Evolutionary conservation across 495 filamentous ascomycete genomes (phyloP).

Genomic region (Penicillium flavigenum): DNA sequence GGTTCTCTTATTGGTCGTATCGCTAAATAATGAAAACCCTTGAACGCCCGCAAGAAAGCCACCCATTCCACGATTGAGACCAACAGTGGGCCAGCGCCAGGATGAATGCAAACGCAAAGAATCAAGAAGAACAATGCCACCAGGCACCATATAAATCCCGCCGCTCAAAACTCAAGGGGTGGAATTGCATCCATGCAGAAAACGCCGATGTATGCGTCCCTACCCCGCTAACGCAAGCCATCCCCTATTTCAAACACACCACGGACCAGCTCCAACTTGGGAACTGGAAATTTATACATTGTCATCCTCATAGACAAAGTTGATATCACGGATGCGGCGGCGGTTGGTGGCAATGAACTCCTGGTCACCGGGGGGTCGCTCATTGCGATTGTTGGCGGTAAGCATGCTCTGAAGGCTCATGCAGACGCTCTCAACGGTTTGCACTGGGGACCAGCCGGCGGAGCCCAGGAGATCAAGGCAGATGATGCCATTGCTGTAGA

Average conservation of each 20-base stretch:
- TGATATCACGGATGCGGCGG: slow-evolving; percentile 76
- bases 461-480: slow-evolving; percentile 89
- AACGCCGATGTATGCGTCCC: slow-evolving; percentile 3
- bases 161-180: neutral
- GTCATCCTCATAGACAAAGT: slow-evolving; percentile 86
- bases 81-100: slow-evolving; percentile 4
- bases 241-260: neutral
- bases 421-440: slow-evolving; percentile 94
- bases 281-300: slow-evolving; percentile 55
- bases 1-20: neutral
- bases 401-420: slow-evolving; percentile 99
- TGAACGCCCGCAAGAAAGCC: slow-evolving; percentile 8
- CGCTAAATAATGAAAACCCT: slow-evolving; percentile 4
- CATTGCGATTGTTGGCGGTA: slow-evolving; percentile 88
- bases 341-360: slow-evolving; percentile 80
- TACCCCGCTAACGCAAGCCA: neutral
- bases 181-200: neutral
- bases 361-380: slow-evolving; percentile 79
- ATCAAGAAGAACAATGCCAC: neutral
- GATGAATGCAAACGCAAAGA: slow-evolving; percentile 5
- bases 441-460: slow-evolving; percentile 92
- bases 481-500: slow-evolving; percentile 98
- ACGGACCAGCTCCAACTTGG: neutral
- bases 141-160: neutral
- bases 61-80: neutral